phyloP scores from a whole-genome alignment of 768 basidiomycete species.

The Rhizopogon sp. region DNA sequence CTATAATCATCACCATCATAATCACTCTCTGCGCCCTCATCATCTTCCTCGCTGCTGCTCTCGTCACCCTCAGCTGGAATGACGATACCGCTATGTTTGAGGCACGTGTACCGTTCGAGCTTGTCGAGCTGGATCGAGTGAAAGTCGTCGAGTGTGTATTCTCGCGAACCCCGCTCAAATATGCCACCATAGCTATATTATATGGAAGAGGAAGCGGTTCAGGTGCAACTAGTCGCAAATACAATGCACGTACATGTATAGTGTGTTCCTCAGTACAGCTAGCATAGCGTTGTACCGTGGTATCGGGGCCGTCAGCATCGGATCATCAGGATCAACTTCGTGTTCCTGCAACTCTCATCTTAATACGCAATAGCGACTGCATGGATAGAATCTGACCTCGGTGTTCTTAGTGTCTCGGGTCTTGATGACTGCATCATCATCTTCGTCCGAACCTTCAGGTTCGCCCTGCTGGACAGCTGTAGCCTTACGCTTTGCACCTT shows the following conservation, averaged over 20 bases:
- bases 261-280: constrained; percentile 74
- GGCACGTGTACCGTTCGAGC: constrained; percentile 69
- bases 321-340: constrained; percentile 59
- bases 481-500: constrained; percentile 38
- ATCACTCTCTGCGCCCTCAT: constrained; percentile 53
- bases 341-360: constrained; percentile 12
- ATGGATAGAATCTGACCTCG: not conserved
- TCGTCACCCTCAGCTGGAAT: constrained; percentile 60
- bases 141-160: constrained; percentile 91
- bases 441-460: constrained; percentile 4
- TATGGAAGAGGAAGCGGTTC: not conserved
- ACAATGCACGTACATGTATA: constrained; percentile 65
- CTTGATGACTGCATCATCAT: constrained; percentile 17
- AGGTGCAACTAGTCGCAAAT: not conserved
- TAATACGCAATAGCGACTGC: not conserved
- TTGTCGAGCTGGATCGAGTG: constrained; percentile 78
- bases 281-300: constrained; percentile 88
- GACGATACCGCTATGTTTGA: constrained; percentile 60
- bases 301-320: constrained; percentile 56
- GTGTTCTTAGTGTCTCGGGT: constrained; percentile 14
- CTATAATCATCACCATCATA: constrained; percentile 49
- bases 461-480: constrained; percentile 6
- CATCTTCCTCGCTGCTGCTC: constrained; percentile 58
- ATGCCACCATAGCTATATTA: constrained; percentile 78
- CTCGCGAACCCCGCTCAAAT: constrained; percentile 73